phyloP scores from a whole-genome alignment of 306 rosid species.

The Glycyrrhiza uralensis region DNA sequence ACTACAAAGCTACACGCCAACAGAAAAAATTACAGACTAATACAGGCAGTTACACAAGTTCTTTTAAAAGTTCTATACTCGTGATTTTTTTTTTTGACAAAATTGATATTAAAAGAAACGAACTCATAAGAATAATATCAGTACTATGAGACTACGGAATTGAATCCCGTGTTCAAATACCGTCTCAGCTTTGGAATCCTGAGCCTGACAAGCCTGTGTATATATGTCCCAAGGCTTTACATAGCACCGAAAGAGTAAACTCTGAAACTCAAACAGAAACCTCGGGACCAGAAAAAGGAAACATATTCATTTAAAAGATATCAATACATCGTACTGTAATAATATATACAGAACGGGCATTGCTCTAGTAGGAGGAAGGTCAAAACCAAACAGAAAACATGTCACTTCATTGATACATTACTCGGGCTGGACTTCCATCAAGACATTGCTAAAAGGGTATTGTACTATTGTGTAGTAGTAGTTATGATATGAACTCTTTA shows the following conservation, averaged over 20 bases:
- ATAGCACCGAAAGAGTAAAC: conserved; percentile 14
- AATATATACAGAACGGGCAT: background rate
- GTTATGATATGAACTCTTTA: conserved; percentile 13
- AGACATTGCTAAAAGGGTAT: background rate
- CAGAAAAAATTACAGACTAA: background rate
- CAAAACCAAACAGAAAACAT: conserved; percentile 24
- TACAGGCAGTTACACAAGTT: background rate
- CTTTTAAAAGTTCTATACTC: background rate
- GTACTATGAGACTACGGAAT: background rate
- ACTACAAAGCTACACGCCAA: background rate
- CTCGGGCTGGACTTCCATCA: background rate
- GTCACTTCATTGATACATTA: conserved; percentile 22
- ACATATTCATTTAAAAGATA: background rate
- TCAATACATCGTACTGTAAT: conserved; percentile 6
- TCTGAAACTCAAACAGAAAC: conserved; percentile 22
- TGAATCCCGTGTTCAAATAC: background rate
- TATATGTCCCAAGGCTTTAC: background rate
- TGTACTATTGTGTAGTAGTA: too few relatives aligned
- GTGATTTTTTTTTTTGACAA: too few relatives aligned
- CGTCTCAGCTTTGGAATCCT: conserved; percentile 17
- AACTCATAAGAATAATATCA: background rate
- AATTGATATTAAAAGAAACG: background rate
- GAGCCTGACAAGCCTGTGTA: conserved; percentile 5
- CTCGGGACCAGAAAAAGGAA: background rate
- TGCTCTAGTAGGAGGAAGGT: background rate